Evolutionary conservation across 2,329 filamentous ascomycete species (phyloP).

Genomic region (Chaetomiaceae sp.): DNA sequence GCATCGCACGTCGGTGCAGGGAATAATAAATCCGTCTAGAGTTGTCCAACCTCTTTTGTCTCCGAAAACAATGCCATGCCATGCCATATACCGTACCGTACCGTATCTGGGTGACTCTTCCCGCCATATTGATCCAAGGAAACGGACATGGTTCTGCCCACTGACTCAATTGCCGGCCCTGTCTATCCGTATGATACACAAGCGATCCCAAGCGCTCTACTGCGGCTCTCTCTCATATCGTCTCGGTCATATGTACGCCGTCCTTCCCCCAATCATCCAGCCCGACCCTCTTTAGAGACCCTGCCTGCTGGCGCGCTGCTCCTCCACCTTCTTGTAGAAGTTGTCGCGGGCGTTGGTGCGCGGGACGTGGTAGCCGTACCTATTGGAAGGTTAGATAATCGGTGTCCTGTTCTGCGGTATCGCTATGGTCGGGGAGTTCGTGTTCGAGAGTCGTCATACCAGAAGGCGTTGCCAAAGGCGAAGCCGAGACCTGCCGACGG

Average conservation of each 20-base stretch:
- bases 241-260: conserved; percentile 5
- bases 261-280: not conserved
- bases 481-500: conserved; percentile 46
- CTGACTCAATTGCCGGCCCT: conserved; percentile 23
- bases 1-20: not conserved
- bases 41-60: not conserved
- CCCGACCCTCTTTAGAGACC: conserved; percentile 9
- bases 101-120: too few species aligned
- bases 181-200: conserved; percentile 27
- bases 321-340: conserved; percentile 56
- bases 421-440: not conserved
- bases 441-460: conserved; percentile 40
- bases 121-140: not conserved
- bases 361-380: conserved; percentile 60
- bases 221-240: not conserved
- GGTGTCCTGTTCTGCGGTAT: not conserved
- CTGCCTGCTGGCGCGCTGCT: conserved; percentile 43
- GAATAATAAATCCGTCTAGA: conserved; percentile 1
- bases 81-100: too few species aligned
- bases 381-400: conserved; percentile 27
- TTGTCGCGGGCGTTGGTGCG: conserved; percentile 54
- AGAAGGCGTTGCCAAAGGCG: conserved; percentile 51
- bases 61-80: too few species aligned
- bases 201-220: conserved; percentile 10
- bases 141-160: conserved; percentile 9